These are phyloP conservation scores for Globisporangium takayamanum DNA, from an alignment of 352 stramenopile species.

Conservation along the genomic window DNA sequence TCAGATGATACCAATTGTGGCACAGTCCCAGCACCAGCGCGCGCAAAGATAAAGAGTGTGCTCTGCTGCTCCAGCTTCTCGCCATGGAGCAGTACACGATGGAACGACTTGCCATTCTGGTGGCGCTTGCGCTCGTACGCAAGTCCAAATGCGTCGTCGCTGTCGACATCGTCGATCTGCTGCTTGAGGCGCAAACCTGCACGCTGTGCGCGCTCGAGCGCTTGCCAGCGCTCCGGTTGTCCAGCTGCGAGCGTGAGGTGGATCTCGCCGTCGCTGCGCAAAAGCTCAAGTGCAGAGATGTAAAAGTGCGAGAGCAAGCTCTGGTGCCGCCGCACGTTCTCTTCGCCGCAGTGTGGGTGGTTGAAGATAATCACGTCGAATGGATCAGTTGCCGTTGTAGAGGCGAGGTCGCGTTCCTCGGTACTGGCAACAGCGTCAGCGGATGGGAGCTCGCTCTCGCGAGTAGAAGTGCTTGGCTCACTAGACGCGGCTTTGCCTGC, in stretches of 20 bases:
- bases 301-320: conserved; percentile 91
- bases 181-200: conserved; percentile 41
- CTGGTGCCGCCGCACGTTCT: conserved; percentile 84
- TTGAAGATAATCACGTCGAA: conserved; percentile 91
- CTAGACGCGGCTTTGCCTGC: conserved; percentile 12
- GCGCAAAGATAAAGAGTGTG: conserved; percentile 52
- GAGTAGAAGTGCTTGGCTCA: background rate
- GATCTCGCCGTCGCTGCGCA: conserved; percentile 29
- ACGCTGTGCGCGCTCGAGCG: conserved; percentile 33
- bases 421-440: too few species aligned
- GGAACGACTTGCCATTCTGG: conserved; percentile 85
- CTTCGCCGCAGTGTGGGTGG: conserved; percentile 90
- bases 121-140: conserved; percentile 81
- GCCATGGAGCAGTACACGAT: conserved; percentile 63
- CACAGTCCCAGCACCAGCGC: background rate
- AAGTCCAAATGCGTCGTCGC: conserved; percentile 22
- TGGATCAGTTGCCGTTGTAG: too few species aligned
- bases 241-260: conserved; percentile 68
- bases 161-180: conserved; percentile 45
- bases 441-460: too few species aligned
- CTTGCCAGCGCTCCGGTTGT: conserved; percentile 75
- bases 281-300: conserved; percentile 45
- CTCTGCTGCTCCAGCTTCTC: conserved; percentile 62
- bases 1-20: background rate
- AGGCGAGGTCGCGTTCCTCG: too few species aligned